Conservation (phyloP, 2,329 filamentous ascomycete species). For the Dendryphion nanum region DNA sequence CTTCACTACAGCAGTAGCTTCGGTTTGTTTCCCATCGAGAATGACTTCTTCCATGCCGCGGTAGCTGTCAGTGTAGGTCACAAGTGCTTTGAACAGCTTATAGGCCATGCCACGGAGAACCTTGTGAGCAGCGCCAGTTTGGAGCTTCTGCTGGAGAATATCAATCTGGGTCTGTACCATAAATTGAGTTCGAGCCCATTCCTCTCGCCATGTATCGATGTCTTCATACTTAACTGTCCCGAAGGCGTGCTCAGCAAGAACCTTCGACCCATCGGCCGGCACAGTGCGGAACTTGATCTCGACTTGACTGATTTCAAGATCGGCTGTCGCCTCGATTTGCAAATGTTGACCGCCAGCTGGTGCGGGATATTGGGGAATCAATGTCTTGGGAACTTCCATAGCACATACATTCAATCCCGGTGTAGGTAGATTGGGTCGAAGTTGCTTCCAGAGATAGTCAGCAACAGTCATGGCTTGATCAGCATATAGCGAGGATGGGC, state of each 20-base stretch:
- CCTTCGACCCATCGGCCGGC: conserved; percentile 57
- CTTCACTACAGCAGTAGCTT: conserved; percentile 54
- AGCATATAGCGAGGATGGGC: conserved; percentile 63
- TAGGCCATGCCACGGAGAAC: conserved; percentile 75
- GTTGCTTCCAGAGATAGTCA: conserved; percentile 66
- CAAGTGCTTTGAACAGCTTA: conserved; percentile 65
- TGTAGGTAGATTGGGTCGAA: conserved; percentile 56
- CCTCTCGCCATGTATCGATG: conserved; percentile 59
- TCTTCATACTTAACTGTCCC: conserved; percentile 63
- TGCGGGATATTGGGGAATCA: conserved; percentile 58
- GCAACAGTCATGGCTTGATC: conserved; percentile 66
- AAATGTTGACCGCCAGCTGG: conserved; percentile 57
- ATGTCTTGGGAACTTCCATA: conserved; percentile 68
- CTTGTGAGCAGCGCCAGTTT: conserved; percentile 67
- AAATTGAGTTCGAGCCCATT: conserved; percentile 66
- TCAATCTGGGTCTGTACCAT: conserved; percentile 58
- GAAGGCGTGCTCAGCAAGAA: conserved; percentile 60
- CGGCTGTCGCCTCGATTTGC: conserved; percentile 59
- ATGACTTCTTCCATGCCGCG: conserved; percentile 60
- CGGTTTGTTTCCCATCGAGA: conserved; percentile 54
- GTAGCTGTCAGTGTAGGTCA: conserved; percentile 57
- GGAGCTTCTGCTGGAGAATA: conserved; percentile 65
- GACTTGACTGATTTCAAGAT: conserved; percentile 56
- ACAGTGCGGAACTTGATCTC: conserved; percentile 57
- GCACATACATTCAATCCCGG: conserved; percentile 64